These are phyloP conservation scores for Colletotrichum costaricense DNA, from an alignment of 2,329 filamentous ascomycete species.

Conservation along the genomic window DNA sequence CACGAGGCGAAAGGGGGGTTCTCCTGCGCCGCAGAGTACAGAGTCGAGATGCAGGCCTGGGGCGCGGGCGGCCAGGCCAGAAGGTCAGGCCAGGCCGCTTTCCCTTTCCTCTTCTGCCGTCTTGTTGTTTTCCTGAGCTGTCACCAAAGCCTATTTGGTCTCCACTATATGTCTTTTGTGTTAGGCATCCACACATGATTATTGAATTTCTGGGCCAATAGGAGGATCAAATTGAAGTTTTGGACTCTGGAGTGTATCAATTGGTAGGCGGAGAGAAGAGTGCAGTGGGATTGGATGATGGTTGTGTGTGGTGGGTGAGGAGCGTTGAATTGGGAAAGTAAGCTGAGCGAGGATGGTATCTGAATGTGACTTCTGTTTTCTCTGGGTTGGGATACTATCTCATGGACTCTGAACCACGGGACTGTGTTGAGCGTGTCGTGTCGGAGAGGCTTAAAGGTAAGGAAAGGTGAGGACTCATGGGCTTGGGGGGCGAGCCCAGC, in stretches of 20 bases:
- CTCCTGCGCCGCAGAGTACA: slow-evolving; percentile 17
- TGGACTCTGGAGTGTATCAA: neutral
- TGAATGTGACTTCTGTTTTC: too few relatives aligned
- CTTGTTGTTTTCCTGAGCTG: neutral
- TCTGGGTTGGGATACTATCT: neutral
- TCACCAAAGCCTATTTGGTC: neutral
- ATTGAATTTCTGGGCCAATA: neutral
- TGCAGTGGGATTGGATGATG: neutral
- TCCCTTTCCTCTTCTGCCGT: neutral
- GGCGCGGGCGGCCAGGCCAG: slow-evolving; percentile 11
- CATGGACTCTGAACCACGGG: neutral
- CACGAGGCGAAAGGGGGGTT: neutral
- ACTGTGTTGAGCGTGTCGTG: neutral
- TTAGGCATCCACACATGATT: neutral
- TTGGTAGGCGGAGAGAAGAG: neutral
- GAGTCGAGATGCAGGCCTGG: slow-evolving; percentile 27
- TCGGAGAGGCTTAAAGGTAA: neutral
- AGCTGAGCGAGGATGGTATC: neutral
- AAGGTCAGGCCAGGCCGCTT: neutral
- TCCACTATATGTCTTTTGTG: neutral
- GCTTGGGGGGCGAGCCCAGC: neutral
- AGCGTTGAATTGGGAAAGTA: neutral
- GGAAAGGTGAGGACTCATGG: too few relatives aligned
- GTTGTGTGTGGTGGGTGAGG: neutral
- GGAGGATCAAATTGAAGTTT: neutral